phyloP scores from a whole-genome alignment of 495 filamentous ascomycete species.

The Penicillium odoratum region DNA sequence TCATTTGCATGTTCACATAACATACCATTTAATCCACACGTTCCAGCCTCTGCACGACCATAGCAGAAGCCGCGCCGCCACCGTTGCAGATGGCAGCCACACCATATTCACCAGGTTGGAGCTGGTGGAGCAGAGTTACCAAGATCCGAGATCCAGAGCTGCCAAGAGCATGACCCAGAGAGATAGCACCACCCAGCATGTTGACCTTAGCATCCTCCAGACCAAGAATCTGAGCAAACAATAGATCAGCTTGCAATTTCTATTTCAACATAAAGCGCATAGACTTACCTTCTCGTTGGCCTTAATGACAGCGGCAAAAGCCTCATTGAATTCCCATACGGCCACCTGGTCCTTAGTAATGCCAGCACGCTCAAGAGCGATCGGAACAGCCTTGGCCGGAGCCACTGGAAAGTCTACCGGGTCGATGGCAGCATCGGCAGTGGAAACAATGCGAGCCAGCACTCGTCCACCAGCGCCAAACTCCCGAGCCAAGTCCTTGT shows the following conservation, averaged over 20 bases:
- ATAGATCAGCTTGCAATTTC: slow-evolving; percentile 16
- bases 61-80: slow-evolving; percentile 84
- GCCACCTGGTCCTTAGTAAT: slow-evolving; percentile 87
- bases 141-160: slow-evolving; percentile 93
- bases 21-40: slow-evolving; percentile 45
- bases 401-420: slow-evolving; percentile 96
- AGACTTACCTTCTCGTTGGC: slow-evolving; percentile 79
- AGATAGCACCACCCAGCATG: slow-evolving; percentile 85
- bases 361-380: slow-evolving; percentile 84
- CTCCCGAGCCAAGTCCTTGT: slow-evolving; percentile 70
- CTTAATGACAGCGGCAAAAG: slow-evolving; percentile 94
- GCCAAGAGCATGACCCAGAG: slow-evolving; percentile 90
- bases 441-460: slow-evolving; percentile 78
- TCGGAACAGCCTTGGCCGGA: slow-evolving; percentile 86
- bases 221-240: slow-evolving; percentile 62
- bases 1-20: slow-evolving; percentile 13
- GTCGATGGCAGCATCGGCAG: slow-evolving; percentile 88
- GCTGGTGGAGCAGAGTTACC: slow-evolving; percentile 83
- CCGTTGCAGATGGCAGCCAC: slow-evolving; percentile 97
- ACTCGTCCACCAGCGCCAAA: slow-evolving; percentile 73
- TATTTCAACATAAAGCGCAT: neutral
- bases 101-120: slow-evolving; percentile 90
- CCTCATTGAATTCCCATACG: slow-evolving; percentile 98
- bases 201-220: slow-evolving; percentile 80
- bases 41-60: slow-evolving; percentile 88